These are phyloP conservation scores for Puccinia coronata DNA, from an alignment of 1,284 basidiomycete species.

Conservation along the genomic window DNA sequence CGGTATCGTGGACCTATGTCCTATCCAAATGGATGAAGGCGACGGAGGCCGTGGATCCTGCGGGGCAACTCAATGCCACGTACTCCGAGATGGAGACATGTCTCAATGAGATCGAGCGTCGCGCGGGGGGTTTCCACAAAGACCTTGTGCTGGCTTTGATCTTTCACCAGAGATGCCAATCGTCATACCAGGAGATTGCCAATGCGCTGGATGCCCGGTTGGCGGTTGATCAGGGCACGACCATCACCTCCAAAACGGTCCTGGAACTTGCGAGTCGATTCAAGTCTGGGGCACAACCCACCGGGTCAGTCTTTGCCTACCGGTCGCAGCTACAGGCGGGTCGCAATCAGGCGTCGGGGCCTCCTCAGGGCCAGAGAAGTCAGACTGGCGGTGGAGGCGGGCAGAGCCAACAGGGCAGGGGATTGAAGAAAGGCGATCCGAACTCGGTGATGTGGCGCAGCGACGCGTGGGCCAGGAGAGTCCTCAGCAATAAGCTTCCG, in stretches of 20 bases:
- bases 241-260: background rate
- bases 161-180: background rate
- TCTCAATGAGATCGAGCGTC: background rate
- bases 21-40: too few species aligned
- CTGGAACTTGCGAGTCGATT: background rate
- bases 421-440: too few species aligned
- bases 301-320: background rate
- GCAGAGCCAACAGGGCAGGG: background rate
- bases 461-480: too few species aligned
- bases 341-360: background rate
- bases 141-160: background rate
- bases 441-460: background rate
- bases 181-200: too few species aligned
- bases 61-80: background rate
- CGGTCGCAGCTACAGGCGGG: too few species aligned
- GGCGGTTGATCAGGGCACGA: background rate
- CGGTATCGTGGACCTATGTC: too few species aligned
- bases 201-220: background rate
- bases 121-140: background rate
- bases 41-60: too few species aligned
- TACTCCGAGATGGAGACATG: background rate
- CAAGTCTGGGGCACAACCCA: background rate
- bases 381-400: background rate
- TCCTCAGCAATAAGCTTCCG: background rate
- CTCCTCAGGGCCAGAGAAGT: too few species aligned